Percentiles rank a stretch among this genome's conserved stretches.
These are phyloP conservation scores for Cotoneaster glaucophyllus DNA, from an alignment of 306 rosid genomes.

Conservation along the genomic window DNA sequence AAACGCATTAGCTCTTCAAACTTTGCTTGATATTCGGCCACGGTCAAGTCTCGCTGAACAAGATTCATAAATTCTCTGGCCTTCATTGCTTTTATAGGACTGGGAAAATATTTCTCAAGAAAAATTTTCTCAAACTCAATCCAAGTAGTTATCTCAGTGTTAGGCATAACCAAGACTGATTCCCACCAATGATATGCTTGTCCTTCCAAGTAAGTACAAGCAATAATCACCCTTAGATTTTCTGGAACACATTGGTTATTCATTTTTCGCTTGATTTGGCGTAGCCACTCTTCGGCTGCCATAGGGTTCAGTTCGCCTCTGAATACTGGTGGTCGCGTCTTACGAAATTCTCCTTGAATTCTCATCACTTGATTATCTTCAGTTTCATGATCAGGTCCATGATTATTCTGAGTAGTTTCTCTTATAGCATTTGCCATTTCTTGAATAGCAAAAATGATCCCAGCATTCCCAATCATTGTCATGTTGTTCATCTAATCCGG, in stretches of 20 bases:
- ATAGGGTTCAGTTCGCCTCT: not conserved
- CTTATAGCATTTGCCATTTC: too few relatives aligned
- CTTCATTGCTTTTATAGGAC: not conserved
- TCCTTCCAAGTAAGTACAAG: not conserved
- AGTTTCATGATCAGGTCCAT: too few relatives aligned
- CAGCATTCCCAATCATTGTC: too few relatives aligned
- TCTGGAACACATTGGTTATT: not conserved
- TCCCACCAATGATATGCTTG: not conserved
- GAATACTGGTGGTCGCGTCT: not conserved
- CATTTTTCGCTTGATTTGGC: not conserved
- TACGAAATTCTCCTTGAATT: not conserved
- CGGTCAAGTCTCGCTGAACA: not conserved
- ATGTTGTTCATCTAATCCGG: too few relatives aligned
- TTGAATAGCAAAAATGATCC: too few relatives aligned
- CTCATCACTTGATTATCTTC: not conserved
- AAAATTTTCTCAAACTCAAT: not conserved
- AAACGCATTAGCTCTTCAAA: not conserved
- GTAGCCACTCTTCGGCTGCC: not conserved
- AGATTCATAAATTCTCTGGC: not conserved
- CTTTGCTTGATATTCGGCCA: not conserved
- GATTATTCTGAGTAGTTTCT: too few relatives aligned
- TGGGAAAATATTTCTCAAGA: not conserved
- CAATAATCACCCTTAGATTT: not conserved
- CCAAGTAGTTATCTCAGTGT: not conserved
- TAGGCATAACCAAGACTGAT: not conserved